Evolutionary conservation across 2,329 filamentous ascomycete genomes (phyloP), one percentile per base, ranked within the genome.

Genomic region (Epichloe glyceriae): DNA sequence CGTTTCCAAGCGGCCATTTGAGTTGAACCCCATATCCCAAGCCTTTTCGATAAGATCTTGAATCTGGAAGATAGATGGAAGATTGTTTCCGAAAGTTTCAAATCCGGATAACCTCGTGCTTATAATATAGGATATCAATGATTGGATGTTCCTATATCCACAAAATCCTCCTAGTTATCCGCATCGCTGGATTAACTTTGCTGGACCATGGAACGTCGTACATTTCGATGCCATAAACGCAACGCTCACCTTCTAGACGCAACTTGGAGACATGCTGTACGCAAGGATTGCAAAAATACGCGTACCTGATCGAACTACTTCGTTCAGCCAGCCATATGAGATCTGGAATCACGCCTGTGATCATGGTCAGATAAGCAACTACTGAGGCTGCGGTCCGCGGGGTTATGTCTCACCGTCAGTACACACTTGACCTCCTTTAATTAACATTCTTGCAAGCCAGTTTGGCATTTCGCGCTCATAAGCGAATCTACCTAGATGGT

Each of bases 71-170:
- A 97, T 86, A 3, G 80, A 82, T 0, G 93, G 91, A 5, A 90
- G 70, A 1, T 69, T 71, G 4, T 71, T 70, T 1, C 71, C 65
- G 53, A 95, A 86, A 46, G 71, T 67, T 40, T 82, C 72, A 53
- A 76, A 66, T 0, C 85, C 86, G 12, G 72, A 67, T 12, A 72
- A 72, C 39, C 70, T 64, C 1, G 78, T 69, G 8, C 75, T 77
- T 52, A 83, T 78, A 19, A 96, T 79, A 63, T 88, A 90, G 0
- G 89, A 91, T 14, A 85, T 71, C 57, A 96, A 67, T 82, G 94
- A 94, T 64, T 97, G 93, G 34, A 95, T 94, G 61, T 95, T 97
- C 40, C 91, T 79, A 64, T 96, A 97, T 3, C 91, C 91, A 63
- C 91, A 97, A 64, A 97, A 97, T 5, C 88, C 86, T 20, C 89